Base-by-base conservation (phyloP, 2,329 filamentous ascomycete genomes). In the Xylaria sp. region DNA sequence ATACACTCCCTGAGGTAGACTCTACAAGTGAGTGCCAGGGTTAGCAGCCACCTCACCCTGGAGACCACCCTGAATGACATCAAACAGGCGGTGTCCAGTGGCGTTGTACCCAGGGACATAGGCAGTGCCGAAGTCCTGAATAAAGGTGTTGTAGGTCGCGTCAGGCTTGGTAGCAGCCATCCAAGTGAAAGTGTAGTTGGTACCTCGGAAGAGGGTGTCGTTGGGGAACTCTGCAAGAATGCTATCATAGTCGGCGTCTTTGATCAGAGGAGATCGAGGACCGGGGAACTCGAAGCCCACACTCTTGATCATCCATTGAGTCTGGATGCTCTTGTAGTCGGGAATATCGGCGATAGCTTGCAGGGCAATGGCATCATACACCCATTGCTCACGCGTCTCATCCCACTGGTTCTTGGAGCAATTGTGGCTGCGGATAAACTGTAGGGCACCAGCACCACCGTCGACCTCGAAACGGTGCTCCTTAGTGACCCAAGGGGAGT, bases 131-230 rank as follows among this genome's bases (percentile, higher is more conserved):
- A 71, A 71, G 31, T 71, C 63, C 38, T 69, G 61, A 31, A 71
- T 71, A 44, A 62, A 71, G 44, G 66, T 71, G 68, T 68, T 65
- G 59, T 71, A 69, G 54, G 23, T 54, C 6, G 46, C 53, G 6
- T 42, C 63, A 33, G 68, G 66, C 68, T 72, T 72, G 13, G 53
- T 59, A 15, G 65, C 58, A 17, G 67, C 67, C 3, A 72, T 11
- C 68, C 68, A 72, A 23, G 67, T 71, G 38, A 72, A 72, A 20
- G 71, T 72, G 17, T 51, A 58, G 64, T 72, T 72, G 61, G 68
- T 72, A 48, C 68, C 71, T 9, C 63, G 31, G 63, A 71, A 66
- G 58, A 72, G 66, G 6, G 60, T 36, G 61, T 71, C 66, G 54
- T 71, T 69, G 42, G 68, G 68, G 64, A 36, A 72, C 63, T 46